Percentiles rank a stretch among this genome's conserved stretches.
Evolutionary conservation across 352 stramenopile species (phyloP).

Genomic region (Discostella stelligera): DNA sequence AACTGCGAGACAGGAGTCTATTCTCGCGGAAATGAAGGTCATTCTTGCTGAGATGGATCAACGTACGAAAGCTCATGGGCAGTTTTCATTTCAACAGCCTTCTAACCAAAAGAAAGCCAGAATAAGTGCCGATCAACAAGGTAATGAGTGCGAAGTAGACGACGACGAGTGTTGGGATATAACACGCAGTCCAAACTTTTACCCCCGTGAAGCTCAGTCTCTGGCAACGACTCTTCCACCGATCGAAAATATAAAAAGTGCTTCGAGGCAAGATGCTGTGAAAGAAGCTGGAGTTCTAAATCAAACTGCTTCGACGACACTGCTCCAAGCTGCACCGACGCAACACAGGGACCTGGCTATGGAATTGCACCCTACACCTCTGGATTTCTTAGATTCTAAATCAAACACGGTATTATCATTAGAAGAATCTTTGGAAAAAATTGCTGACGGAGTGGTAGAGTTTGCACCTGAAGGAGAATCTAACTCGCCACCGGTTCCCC

Average conservation of each 20-base stretch:
- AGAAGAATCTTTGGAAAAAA: background rate
- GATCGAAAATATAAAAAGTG: background rate
- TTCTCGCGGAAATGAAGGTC: background rate
- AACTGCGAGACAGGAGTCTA: background rate
- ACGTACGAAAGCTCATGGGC: background rate
- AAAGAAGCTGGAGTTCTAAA: background rate
- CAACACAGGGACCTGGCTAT: background rate
- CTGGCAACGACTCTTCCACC: constrained; percentile 31
- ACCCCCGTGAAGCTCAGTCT: constrained; percentile 14
- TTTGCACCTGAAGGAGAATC: background rate
- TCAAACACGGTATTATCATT: background rate
- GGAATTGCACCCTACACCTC: too few species aligned
- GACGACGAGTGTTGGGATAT: constrained; percentile 36
- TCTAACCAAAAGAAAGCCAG: background rate
- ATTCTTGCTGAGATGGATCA: background rate
- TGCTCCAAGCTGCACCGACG: background rate
- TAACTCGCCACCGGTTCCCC: background rate
- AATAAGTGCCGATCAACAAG: background rate
- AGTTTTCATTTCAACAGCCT: background rate
- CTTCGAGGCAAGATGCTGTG: background rate
- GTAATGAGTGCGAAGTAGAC: background rate
- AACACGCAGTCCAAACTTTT: constrained; percentile 23
- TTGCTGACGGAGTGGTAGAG: background rate
- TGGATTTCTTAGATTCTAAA: background rate
- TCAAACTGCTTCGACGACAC: background rate